A percentile compares a stretch with the other conserved stretches of the same genome.
Conservation (phyloP, 139 green algal species). For the Picochlorum sp. region DNA sequence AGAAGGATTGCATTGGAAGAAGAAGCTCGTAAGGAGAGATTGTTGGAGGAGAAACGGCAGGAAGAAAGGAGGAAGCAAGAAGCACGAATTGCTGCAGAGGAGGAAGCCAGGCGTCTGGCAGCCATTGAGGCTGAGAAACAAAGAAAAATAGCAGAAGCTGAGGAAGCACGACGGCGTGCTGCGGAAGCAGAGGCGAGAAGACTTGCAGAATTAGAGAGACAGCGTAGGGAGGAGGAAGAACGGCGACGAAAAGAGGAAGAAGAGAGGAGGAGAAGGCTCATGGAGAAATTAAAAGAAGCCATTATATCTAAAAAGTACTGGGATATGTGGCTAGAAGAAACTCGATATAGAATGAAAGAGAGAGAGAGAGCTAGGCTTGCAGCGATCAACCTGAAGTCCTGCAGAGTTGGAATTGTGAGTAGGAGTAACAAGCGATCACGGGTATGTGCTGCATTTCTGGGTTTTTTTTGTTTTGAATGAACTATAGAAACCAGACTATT, state of each 20-base stretch:
- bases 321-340: slow-evolving; percentile 11
- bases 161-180: slow-evolving; percentile 5
- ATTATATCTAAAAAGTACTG: slow-evolving; percentile 12
- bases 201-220: neutral
- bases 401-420: slow-evolving; percentile 14
- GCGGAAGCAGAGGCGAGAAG: slow-evolving; percentile 10
- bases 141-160: neutral
- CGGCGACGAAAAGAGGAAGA: slow-evolving; percentile 8
- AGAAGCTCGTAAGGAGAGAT: neutral
- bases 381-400: slow-evolving; percentile 14
- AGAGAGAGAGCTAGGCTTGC: slow-evolving; percentile 1
- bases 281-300: slow-evolving; percentile 15
- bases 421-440: neutral
- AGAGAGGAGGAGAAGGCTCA: slow-evolving; percentile 7
- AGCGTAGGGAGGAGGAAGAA: neutral
- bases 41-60: neutral
- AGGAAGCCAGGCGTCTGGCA: neutral
- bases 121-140: neutral
- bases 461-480: neutral
- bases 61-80: slow-evolving; percentile 8
- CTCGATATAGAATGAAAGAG: slow-evolving; percentile 2
- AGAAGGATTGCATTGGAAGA: slow-evolving; percentile 9
- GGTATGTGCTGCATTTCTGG: slow-evolving; percentile 2
- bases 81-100: neutral
- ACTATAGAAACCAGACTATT: too few species aligned